A percentile compares a stretch with the other conserved stretches of the same genome.
These are phyloP conservation scores for Xylaria hypoxylon DNA, from an alignment of 2,329 filamentous ascomycete species.

Conservation along the genomic window DNA sequence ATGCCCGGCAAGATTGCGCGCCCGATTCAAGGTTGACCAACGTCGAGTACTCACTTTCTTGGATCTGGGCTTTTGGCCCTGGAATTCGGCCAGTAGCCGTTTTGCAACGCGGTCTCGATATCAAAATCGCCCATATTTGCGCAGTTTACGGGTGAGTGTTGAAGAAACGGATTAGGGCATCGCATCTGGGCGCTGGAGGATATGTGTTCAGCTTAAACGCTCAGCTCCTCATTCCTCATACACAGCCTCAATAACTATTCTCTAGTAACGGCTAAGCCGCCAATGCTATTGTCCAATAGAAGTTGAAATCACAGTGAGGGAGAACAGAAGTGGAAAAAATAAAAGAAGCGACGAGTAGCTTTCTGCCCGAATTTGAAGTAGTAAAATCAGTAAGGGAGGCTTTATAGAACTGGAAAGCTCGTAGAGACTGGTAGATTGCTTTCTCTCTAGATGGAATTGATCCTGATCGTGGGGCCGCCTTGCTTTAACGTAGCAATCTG, in stretches of 20 bases:
- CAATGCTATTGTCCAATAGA: conserved; percentile 19
- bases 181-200: conserved; percentile 34
- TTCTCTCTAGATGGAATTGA: conserved; percentile 8
- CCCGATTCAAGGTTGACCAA: conserved; percentile 23
- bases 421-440: not conserved
- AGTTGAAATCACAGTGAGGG: conserved; percentile 1
- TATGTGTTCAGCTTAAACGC: conserved; percentile 32
- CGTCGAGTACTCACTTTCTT: conserved; percentile 44
- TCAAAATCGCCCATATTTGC: conserved; percentile 48
- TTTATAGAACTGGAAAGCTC: conserved; percentile 12
- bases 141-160: conserved; percentile 19
- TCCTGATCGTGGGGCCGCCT: conserved; percentile 27
- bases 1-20: conserved; percentile 7
- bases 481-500: conserved; percentile 29
- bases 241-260: conserved; percentile 41
- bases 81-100: conserved; percentile 50
- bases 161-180: conserved; percentile 43
- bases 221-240: conserved; percentile 38
- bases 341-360: not conserved
- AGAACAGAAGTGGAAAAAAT: not conserved
- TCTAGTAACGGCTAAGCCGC: conserved; percentile 25
- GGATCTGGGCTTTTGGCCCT: conserved; percentile 45
- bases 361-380: conserved; percentile 7
- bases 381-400: not conserved
- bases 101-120: conserved; percentile 47